Percentiles rank a stretch among this genome's conserved stretches.
These are phyloP conservation scores for Tolypocladium ophioglossoides DNA, from an alignment of 2,329 filamentous ascomycete species.

Conservation along the genomic window DNA sequence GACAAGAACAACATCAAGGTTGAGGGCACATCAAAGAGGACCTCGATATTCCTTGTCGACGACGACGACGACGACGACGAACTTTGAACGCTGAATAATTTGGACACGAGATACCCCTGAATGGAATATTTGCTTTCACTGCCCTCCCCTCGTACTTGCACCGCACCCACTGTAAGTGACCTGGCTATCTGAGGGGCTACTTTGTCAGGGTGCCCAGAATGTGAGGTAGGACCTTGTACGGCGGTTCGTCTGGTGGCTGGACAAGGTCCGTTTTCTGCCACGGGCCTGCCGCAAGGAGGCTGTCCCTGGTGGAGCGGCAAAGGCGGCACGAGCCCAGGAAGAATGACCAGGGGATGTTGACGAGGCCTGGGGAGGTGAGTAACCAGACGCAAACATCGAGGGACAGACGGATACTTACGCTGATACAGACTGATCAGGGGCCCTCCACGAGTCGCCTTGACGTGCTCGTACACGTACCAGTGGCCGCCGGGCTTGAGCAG, in stretches of 20 bases:
- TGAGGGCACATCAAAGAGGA: slow-evolving; percentile 14
- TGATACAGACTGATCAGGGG: slow-evolving; percentile 37
- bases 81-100: slow-evolving; percentile 14
- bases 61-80: slow-evolving; percentile 29
- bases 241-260: slow-evolving; percentile 27
- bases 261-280: slow-evolving; percentile 40
- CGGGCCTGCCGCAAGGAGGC: slow-evolving; percentile 35
- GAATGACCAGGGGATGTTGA: slow-evolving; percentile 42
- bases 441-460: slow-evolving; percentile 28
- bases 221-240: slow-evolving; percentile 35
- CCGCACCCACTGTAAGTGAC: not conserved
- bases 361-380: slow-evolving; percentile 24
- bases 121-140: slow-evolving; percentile 1
- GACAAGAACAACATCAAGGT: slow-evolving; percentile 5
- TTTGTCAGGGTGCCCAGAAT: slow-evolving; percentile 43
- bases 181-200: slow-evolving; percentile 10
- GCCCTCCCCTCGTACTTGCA: not conserved
- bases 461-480: slow-evolving; percentile 56
- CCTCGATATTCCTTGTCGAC: slow-evolving; percentile 26
- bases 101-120: slow-evolving; percentile 13
- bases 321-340: slow-evolving; percentile 42
- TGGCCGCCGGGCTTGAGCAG: slow-evolving; percentile 50
- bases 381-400: not conserved
- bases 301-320: slow-evolving; percentile 35
- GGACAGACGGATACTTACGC: slow-evolving; percentile 26